Evolutionary conservation across 2,329 filamentous ascomycete genomes (phyloP), one percentile per base, ranked within the genome.

Genomic region (Juglanconis juglandina): DNA sequence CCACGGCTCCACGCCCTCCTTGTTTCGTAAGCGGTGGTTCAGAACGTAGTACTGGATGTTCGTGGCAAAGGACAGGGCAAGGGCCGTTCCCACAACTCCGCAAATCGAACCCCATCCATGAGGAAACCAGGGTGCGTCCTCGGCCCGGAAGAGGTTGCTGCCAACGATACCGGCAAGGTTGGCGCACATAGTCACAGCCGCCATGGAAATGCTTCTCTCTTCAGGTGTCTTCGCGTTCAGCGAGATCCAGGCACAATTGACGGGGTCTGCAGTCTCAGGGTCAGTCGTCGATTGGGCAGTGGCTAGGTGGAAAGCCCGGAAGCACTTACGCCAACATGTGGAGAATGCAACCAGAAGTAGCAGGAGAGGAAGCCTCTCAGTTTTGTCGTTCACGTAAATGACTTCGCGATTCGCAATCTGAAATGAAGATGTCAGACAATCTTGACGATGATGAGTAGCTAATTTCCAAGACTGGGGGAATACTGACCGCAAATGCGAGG

Each of bases 141-240:
- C 80, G 0, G 70, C 64, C 30, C 79, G 79, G 76, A 86, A 87
- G 62, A 87, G 81, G 67, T 87, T 83, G 0, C 82, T 82, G 3
- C 84, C 84, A 58, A 84, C 83, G 55, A 87, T 86, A 30, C 83
- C 83, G 0, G 83, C 83, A 33, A 81, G 82, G 64, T 87, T 87
- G 52, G 82, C 84, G 24, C 81, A 80, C 83, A 86, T 86, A 61
- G 87, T 84, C 9, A 86, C 81, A 0, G 81, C 79, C 0, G 81
- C 62, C 41, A 65, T 53, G n/a, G 59, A 54, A 39, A 64, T 58
- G 5, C 59, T 56, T 17, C 62, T 49, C 48, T 63, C 58, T 35
- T 48, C 55, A 33, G 62, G 62, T 1, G 56, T 56, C 7, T 46
- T 54, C 7, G 59, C 56, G 41, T 64, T 64, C 17, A 64, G 57